Conservation (phyloP, 495 filamentous ascomycete genomes). For the Cladorrhinum samala region DNA sequence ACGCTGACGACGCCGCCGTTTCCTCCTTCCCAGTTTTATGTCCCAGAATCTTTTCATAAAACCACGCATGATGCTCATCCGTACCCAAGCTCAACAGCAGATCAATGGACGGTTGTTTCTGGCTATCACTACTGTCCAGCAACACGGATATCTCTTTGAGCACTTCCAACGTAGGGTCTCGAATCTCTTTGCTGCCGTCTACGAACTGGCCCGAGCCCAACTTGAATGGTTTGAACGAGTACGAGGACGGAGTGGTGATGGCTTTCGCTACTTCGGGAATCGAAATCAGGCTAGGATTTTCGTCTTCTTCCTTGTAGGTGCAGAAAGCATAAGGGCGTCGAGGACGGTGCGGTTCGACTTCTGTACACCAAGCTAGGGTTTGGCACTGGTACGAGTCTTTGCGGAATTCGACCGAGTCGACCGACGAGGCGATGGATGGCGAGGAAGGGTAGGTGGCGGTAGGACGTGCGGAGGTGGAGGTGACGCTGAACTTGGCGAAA, state of each 20-base stretch:
- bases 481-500: constrained; percentile 25
- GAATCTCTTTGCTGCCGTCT: constrained; percentile 30
- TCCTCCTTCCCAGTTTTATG: no score
- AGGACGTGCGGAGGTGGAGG: constrained; percentile 2
- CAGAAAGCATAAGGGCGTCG: constrained; percentile 28
- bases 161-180: constrained; percentile 27
- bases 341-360: constrained; percentile 18
- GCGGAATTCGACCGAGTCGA: constrained; percentile 16
- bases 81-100: constrained; percentile 26
- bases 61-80: constrained; percentile 29
- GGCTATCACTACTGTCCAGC: constrained; percentile 14
- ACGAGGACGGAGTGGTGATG: constrained; percentile 25
- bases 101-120: constrained; percentile 23
- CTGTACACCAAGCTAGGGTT: constrained; percentile 29
- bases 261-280: constrained; percentile 32
- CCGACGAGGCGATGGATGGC: constrained; percentile 5
- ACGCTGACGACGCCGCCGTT: no score
- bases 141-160: constrained; percentile 25
- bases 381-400: constrained; percentile 27
- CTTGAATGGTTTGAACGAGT: constrained; percentile 30
- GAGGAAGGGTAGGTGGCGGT: not conserved
- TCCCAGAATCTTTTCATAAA: constrained; percentile 26
- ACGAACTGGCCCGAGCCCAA: constrained; percentile 29
- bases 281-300: constrained; percentile 14
- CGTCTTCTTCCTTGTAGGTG: constrained; percentile 26